Conservation (phyloP, 2,329 filamentous ascomycete genomes). For the Colletotrichum sidae region DNA sequence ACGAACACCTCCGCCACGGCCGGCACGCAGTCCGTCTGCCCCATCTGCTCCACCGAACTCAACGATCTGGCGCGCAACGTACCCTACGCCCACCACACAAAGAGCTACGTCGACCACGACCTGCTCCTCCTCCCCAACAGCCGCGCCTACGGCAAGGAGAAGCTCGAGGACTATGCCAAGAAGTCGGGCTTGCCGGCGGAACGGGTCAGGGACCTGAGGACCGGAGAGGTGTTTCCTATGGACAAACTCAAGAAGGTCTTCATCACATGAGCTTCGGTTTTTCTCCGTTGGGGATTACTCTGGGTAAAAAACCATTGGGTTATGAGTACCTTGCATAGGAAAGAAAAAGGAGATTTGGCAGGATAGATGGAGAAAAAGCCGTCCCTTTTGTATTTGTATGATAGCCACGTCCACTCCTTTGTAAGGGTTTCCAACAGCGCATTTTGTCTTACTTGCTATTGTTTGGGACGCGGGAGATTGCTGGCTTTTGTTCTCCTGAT, state of each 20-base stretch:
- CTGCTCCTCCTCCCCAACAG: conserved; percentile 89
- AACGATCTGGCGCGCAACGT: conserved; percentile 90
- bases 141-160: conserved; percentile 82
- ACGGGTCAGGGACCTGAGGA: conserved; percentile 82
- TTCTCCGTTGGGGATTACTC: neutral
- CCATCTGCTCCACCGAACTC: conserved; percentile 95
- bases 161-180: conserved; percentile 79
- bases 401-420: too few relatives aligned
- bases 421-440: too few relatives aligned
- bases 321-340: too few relatives aligned
- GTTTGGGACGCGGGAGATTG: too few relatives aligned
- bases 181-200: conserved; percentile 78
- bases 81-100: conserved; percentile 94
- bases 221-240: conserved; percentile 73
- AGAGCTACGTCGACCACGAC: conserved; percentile 91
- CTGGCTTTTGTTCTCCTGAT: too few relatives aligned
- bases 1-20: conserved; percentile 35
- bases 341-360: too few relatives aligned
- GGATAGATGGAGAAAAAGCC: too few relatives aligned
- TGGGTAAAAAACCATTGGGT: too few relatives aligned
- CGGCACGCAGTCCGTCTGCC: conserved; percentile 70
- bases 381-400: too few relatives aligned
- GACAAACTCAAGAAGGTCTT: conserved; percentile 85
- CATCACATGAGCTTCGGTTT: conserved; percentile 70
- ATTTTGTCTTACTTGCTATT: too few relatives aligned